These are phyloP conservation scores for Cornus florida DNA, from an alignment of 148 eudicot genomes.

Conservation along the genomic window DNA sequence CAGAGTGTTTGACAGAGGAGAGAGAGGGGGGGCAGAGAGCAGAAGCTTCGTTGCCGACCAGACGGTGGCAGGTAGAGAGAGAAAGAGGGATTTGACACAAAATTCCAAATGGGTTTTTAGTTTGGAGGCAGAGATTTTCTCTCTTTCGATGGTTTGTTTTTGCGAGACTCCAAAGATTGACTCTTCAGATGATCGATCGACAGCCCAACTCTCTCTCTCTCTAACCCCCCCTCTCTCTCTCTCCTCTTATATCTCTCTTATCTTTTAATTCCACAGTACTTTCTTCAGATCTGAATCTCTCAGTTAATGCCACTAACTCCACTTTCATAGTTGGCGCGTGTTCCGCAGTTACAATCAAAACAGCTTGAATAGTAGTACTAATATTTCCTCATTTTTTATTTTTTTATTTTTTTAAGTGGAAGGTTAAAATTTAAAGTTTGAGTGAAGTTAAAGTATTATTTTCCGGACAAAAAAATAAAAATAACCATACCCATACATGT, in stretches of 20 bases:
- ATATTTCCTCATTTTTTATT: too few relatives aligned
- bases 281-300: constrained; percentile 16
- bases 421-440: too few relatives aligned
- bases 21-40: background rate
- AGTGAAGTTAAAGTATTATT: too few relatives aligned
- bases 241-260: background rate
- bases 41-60: constrained; percentile 17
- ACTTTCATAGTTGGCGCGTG: background rate
- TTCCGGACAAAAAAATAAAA: too few relatives aligned
- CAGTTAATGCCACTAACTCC: background rate
- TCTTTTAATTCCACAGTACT: background rate
- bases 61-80: constrained; percentile 6
- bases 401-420: too few relatives aligned
- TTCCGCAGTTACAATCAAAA: too few relatives aligned
- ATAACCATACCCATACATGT: too few relatives aligned
- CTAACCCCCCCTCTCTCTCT: background rate
- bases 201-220: background rate
- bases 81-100: background rate
- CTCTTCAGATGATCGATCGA: background rate
- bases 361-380: too few relatives aligned
- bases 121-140: background rate
- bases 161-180: background rate
- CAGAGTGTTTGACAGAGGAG: background rate
- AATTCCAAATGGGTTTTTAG: background rate
- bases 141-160: background rate